Conservation (phyloP, 441 rosid genomes). For the Dalechampia spathulata region DNA sequence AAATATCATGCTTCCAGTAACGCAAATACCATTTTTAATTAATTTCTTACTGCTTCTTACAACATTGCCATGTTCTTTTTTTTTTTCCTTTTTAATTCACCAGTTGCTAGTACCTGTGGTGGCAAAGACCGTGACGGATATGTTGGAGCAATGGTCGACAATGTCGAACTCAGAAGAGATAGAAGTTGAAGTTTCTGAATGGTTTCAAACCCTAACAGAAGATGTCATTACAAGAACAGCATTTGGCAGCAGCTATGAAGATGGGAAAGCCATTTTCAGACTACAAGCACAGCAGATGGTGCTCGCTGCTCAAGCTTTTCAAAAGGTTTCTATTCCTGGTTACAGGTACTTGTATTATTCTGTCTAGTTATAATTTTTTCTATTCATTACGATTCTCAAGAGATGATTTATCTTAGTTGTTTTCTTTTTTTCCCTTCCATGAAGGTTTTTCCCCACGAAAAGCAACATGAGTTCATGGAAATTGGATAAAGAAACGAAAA, state of each 20-base stretch:
- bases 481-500: conserved; percentile 62
- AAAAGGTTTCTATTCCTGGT: conserved; percentile 79
- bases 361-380: too few species aligned
- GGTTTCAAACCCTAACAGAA: conserved; percentile 76
- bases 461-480: conserved; percentile 74
- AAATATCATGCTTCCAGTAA: background rate
- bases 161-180: conserved; percentile 39
- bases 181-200: conserved; percentile 76
- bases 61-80: too few species aligned
- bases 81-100: background rate
- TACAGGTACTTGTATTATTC: too few species aligned
- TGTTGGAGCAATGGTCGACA: conserved; percentile 67
- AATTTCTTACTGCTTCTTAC: background rate
- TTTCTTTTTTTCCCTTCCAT: too few species aligned
- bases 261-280: conserved; percentile 66
- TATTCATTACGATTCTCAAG: too few species aligned
- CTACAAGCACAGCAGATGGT: conserved; percentile 76
- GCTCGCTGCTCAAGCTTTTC: conserved; percentile 75
- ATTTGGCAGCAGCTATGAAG: conserved; percentile 81
- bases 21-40: background rate
- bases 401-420: too few species aligned
- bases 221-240: conserved; percentile 74
- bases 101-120: conserved; percentile 79
- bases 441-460: conserved; percentile 65
- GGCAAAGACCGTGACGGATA: conserved; percentile 54